Evolutionary conservation across 164 flowering plant species (phyloP), one percentile per base, ranked within the genome.

Genomic region (Chimonanthus praecox): DNA sequence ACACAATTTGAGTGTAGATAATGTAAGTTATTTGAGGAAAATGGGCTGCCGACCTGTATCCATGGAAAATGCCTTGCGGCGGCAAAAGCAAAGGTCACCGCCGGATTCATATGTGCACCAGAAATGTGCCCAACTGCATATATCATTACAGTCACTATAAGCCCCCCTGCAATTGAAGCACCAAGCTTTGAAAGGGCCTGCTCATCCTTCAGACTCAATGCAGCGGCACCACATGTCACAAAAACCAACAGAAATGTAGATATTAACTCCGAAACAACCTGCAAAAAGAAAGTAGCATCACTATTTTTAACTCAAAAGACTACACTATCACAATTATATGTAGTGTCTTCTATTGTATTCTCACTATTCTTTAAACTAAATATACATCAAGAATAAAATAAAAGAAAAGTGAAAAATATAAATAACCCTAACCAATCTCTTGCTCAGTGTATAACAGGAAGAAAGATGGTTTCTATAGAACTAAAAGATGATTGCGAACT

Each of bases 91-190:
- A 88, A 54, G 43, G 97, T 90, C 71, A 93, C 91, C 5, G 98
- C 94, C 0, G 94, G 98, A 83, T 93, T 91, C 94, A 93, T 89
- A 76, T 90, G 97, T 1, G 98, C 97, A 18, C 98, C 98, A 1
- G 97, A 93, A 70, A 93, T 78, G 75, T 93, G 98, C 6, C 98
- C 98, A 0, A 91, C 94, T 0, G 94, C 86, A 58, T 90, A 90
- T 69, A 91, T 93, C 98, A 93, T 88, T 33, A 90, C 94, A 0
- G 91, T 90, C n/a, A 93, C 97, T 0, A 90, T 83, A 6, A 93
- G 90, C 3, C 98, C 98, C 4, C 97, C 94, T 0, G 91, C 93
- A 6, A 93, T 54, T 0, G 98, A 91, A 13, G 93, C 93, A 75
- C 90, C 98, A 0, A 91, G 84, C 72, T 79, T 75, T 2, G 97